phyloP scores from a whole-genome alignment of 805 yeast genomes.

The Saccharomycopsis babjevae region DNA sequence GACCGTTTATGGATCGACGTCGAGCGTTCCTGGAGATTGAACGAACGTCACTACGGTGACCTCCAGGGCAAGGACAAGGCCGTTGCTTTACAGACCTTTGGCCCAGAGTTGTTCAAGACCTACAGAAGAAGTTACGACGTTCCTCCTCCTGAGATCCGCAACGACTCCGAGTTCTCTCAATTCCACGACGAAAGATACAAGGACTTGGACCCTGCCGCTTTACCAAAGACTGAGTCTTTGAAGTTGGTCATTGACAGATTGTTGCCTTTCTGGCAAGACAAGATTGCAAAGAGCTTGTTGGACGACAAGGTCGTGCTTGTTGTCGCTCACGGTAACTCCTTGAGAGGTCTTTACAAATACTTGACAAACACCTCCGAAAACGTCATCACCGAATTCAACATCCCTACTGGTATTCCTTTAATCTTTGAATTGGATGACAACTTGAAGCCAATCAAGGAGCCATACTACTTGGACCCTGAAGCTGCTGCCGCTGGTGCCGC shows the following conservation, averaged over 20 bases:
- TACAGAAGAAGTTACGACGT: constrained; percentile 97
- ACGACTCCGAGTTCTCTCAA: constrained; percentile 74
- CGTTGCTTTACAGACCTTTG: constrained; percentile 76
- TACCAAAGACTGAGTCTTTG: constrained; percentile 92
- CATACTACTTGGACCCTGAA: constrained; percentile 97
- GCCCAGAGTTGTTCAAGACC: constrained; percentile 86
- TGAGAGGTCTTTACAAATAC: constrained; percentile 93
- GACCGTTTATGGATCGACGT: constrained; percentile 88
- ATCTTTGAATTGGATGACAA: constrained; percentile 87
- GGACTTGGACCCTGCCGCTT: constrained; percentile 71
- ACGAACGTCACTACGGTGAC: constrained; percentile 99
- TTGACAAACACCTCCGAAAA: constrained; percentile 87
- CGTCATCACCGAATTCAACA: constrained; percentile 88
- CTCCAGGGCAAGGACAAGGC: constrained; percentile 98
- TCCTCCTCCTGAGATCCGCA: constrained; percentile 87
- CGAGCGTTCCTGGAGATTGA: constrained; percentile 93
- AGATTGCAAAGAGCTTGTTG: constrained; percentile 73
- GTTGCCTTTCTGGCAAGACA: constrained; percentile 95
- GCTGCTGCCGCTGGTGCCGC: constrained; percentile 99
- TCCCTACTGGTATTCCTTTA: constrained; percentile 97
- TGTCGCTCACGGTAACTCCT: constrained; percentile 98
- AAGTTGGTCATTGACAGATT: constrained; percentile 91
- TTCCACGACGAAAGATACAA: constrained; percentile 75
- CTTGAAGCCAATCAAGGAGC: constrained; percentile 83
- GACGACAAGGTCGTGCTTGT: constrained; percentile 83